Evolutionary conservation across 2,329 filamentous ascomycete species (phyloP), one percentile per base, ranked within the genome.

Genomic region (Cladosporium velox): DNA sequence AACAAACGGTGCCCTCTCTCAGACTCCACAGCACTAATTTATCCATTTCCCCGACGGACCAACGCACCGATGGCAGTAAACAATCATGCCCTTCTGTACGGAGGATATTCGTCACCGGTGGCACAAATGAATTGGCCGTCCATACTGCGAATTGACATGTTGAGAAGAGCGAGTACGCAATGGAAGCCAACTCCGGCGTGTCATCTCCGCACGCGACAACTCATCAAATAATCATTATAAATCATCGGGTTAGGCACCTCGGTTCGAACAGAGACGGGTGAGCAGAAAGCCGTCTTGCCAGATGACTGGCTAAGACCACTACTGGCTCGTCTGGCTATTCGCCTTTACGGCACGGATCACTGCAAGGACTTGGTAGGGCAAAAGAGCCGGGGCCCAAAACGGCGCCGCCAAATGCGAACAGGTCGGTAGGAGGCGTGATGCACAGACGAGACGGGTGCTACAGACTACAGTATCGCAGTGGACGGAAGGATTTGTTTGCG

Each of bases 401-500:
- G 30, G 52, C 30, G 30, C 10, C 24, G 24, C 24, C 24, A 24
- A 24, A 24, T 18, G 51, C n/a, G 52, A 55, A 55, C 52, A 55
- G 14, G 51, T 28, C 51, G 51, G 4, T 12, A 32, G 30, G 30
- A 14, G 34, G 35, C 12, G 38, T 26, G 14, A 24, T 58, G 57
- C 57, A 59, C 57, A 59, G 57, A 59, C 57, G 34, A 55, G 52
- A 10, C 26, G 57, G 35, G 34, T 18, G 55, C 21, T 58, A 34
- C 26, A 15, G 34, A 34, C 21, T 58, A 34, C 26, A 15, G 34
- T 59, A 30, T 59, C 26, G 57, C 30, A 41, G 32, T 47, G 38
- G 57, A 59, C 57, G 57, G 57, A 59, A 44, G 57, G 55, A 58
- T 58, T 58, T 35, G 34, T 58, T 38, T 41, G 34, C 55, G 55